Conservation (phyloP, 1,139 yeast species). For the Debaryomycetaceae sp. region DNA sequence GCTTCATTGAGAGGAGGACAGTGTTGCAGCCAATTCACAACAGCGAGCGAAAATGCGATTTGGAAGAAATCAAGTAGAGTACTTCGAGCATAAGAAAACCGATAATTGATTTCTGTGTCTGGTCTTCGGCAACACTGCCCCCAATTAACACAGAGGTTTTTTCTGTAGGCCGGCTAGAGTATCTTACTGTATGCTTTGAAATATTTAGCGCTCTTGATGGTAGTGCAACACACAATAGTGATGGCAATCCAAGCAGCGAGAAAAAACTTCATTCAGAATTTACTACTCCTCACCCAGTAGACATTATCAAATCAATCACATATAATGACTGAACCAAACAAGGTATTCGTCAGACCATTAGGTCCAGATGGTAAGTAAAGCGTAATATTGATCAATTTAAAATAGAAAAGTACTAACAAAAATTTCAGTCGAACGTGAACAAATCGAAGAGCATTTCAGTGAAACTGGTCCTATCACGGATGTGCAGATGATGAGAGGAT, state of each 20-base stretch:
- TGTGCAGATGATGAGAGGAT: constrained; percentile 69
- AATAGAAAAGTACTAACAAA: constrained; percentile 12
- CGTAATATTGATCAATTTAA: neutral
- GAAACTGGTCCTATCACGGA: constrained; percentile 64
- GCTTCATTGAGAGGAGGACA: too few species aligned
- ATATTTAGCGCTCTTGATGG: neutral
- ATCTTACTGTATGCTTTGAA: too few species aligned
- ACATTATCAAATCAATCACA: constrained; percentile 1
- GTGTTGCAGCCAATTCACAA: too few species aligned
- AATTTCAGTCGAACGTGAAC: constrained; percentile 44
- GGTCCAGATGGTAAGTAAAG: constrained; percentile 25
- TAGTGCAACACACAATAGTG: neutral
- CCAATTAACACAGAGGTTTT: too few species aligned
- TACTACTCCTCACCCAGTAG: neutral
- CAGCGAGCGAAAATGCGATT: too few species aligned
- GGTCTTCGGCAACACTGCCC: too few species aligned
- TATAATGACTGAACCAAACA: constrained; percentile 26
- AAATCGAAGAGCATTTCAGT: constrained; percentile 63
- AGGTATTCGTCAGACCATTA: constrained; percentile 42
- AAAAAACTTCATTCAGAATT: neutral
- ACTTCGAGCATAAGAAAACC: too few species aligned
- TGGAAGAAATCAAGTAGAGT: too few species aligned
- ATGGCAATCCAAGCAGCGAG: neutral
- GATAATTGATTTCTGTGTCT: too few species aligned
- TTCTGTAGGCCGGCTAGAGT: too few species aligned